Evolutionary conservation across 768 basidiomycete species (phyloP).

Genomic region (Macrolepiota fuliginosa): DNA sequence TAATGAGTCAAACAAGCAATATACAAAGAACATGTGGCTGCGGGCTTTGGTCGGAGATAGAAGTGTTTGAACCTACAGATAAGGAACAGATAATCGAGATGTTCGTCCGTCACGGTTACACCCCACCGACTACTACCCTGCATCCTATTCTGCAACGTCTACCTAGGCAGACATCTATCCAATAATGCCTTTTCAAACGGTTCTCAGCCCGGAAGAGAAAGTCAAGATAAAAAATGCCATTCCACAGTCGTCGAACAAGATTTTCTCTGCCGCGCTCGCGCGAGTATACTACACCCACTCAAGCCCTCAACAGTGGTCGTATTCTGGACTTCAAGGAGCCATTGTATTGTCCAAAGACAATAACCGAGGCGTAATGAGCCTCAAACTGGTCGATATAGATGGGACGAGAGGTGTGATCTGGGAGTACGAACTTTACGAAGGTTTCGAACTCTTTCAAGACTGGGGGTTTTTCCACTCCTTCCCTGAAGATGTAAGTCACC

Average conservation of each 20-base stretch:
- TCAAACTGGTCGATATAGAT: constrained; percentile 81
- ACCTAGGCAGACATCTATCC: background rate
- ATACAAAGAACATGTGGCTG: no score
- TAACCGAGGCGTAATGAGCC: constrained; percentile 50
- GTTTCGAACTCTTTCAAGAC: constrained; percentile 79
- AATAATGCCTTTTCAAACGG: constrained; percentile 73
- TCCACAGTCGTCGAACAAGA: constrained; percentile 62
- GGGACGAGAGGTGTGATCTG: constrained; percentile 88
- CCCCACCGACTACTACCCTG: no score
- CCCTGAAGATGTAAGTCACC: constrained; percentile 76
- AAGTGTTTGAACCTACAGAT: no score
- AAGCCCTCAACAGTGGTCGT: constrained; percentile 75
- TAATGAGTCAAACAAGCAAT: no score
- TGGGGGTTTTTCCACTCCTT: constrained; percentile 92
- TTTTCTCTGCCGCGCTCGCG: constrained; percentile 73
- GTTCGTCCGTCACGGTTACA: no score
- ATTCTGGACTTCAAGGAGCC: constrained; percentile 85
- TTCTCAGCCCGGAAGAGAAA: constrained; percentile 75
- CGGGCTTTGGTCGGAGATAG: no score
- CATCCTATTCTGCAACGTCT: background rate
- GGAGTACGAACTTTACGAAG: constrained; percentile 89
- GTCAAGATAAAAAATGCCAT: constrained; percentile 66
- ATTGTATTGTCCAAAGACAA: constrained; percentile 70
- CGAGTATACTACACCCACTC: constrained; percentile 91
- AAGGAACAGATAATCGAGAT: no score